Conservation (phyloP, 345 rosid genomes). For the Hibiscus tridactylites region DNA sequence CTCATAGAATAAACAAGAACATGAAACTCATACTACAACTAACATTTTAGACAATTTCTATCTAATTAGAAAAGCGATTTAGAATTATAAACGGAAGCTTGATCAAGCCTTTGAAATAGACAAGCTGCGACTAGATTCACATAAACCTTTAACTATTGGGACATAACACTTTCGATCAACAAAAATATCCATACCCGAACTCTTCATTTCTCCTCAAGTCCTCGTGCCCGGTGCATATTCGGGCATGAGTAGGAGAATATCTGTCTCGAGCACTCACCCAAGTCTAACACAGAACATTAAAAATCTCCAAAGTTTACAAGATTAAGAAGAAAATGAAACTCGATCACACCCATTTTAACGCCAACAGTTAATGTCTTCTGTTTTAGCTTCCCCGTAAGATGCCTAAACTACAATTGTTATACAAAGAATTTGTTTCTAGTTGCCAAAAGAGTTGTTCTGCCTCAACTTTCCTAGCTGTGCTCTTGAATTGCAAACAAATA, state of each 20-base stretch:
- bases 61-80: background rate
- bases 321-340: background rate
- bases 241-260: background rate
- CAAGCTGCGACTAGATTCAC: background rate
- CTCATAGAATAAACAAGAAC: background rate
- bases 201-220: background rate
- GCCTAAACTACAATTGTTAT: background rate
- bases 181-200: background rate
- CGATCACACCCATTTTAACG: background rate
- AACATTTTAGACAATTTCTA: background rate
- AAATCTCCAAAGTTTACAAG: background rate
- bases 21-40: background rate
- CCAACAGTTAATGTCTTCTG: background rate
- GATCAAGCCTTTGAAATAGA: background rate
- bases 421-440: background rate
- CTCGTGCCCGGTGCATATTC: background rate
- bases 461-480: background rate
- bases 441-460: background rate
- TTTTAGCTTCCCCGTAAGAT: background rate
- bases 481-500: background rate
- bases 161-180: background rate
- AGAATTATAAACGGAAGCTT: background rate
- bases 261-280: background rate
- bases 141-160: background rate
- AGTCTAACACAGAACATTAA: background rate